Evolutionary conservation across 2,329 filamentous ascomycete genomes (phyloP), one percentile per base, ranked within the genome.

Genomic region (Dactylonectria macrodidyma): DNA sequence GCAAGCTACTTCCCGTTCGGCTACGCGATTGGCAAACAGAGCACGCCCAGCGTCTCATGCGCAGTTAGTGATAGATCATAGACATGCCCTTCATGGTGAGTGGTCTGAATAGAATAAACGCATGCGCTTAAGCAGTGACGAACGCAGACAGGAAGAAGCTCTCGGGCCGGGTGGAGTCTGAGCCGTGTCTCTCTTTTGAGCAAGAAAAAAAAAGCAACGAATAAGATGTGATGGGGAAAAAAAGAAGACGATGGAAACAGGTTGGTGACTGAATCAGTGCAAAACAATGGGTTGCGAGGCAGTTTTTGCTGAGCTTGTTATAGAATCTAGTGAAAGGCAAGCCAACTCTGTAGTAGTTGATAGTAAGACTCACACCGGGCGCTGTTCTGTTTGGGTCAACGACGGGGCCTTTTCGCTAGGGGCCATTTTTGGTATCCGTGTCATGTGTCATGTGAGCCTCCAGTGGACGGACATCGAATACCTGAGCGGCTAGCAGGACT

Each of bases 61-160:
- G n/a, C 33, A 47, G 19, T 19, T 22, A 16, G 30, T n/a, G 16
- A 24, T 60, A 65, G 44, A 70, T n/a, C 9, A 24, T 60, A 65
- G 44, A 70, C 73, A 33, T 65, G 74, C 73, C 73, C 63, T 75
- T 75, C 73, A 75, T 75, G 65, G 30, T 65, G 51, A 36, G 10
- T 30, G 41, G 48, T 65, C 5, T 30, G 26, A 30, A 5, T 30
- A 30, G 10, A 36, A 48, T 55, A 24, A 47, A 57, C 46, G 61
- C 19, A 52, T 50, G 47, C 24, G 36, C 47, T 56, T 38, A 46
- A 55, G 48, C 22, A 50, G 50, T 34, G 50, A 52, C 58, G 48
- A 44, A 33, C 36, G 16, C 2, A 16, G 10, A 41, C 48, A 57
- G 50, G 41, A 60, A 59, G 30, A 59, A 59, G 34, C 47, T 64